Base-by-base conservation (phyloP, 2,329 filamentous ascomycete genomes). In the Aaosphaeria pasadenensis region DNA sequence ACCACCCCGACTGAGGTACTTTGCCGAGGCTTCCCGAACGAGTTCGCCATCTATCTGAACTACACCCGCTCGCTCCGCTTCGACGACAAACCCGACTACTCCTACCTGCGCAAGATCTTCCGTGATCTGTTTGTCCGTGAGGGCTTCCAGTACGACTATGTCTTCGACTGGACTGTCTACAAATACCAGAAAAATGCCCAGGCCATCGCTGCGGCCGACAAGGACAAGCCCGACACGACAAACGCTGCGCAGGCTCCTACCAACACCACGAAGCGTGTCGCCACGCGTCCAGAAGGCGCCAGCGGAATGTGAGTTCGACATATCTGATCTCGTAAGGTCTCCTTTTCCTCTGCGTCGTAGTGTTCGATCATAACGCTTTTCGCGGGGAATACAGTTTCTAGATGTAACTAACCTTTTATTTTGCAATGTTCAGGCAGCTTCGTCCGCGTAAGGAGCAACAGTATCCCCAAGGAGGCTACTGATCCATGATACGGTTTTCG, bases 111-210 rank as follows among this genome's bases (percentile, higher is more conserved):
- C 76, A 97, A 97, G 87, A 97, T 99, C 77, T 99, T 99, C 89
- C 91, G 94, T 55, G 94, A 99, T 71, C 86, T 99, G 51, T 99
- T 99, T 69, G 94, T 99, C 60, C 91, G 94, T 55, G 94, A 97
- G 75, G 94, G 92, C 48, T 99, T 97, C 86, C 94, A 99, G 79
- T 97, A 99, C 74, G 94, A 99, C 76, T 97, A 99, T 65, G 94
- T 99, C 63, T 99, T 99, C 67, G 94, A 99, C 78, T 99, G 94
- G 94, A 99, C 94, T 51, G 94, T 97, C 66, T 97, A 96, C 85
- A 97, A 97, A 81, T 96, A 97, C 81, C 91, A 96, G 83, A 96
- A 96, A 86, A 91, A 91, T 47, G 89, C 95, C 77, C 91, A 91
- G 67, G 95, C 95, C 72, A 89, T 89, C 60, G 87, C 92, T 73